These are phyloP conservation scores for Fremontodendron californicum DNA, from an alignment of 345 rosid species.

Conservation along the genomic window DNA sequence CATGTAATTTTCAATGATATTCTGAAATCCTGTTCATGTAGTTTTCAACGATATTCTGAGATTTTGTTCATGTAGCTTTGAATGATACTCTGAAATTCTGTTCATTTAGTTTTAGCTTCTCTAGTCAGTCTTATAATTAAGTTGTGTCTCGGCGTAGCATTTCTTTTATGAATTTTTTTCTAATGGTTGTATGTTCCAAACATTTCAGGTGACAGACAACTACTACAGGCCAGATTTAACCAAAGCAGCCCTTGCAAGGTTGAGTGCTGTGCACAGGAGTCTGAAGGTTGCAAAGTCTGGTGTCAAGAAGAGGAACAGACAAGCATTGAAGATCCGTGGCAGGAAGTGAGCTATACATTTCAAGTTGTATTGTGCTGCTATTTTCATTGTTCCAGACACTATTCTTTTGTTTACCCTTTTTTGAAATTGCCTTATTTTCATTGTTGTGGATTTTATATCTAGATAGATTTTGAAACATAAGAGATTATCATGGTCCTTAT, in stretches of 20 bases:
- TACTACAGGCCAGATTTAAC: conserved; percentile 87
- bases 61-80: background rate
- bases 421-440: background rate
- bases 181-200: background rate
- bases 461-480: background rate
- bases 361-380: background rate
- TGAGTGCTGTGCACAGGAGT: conserved; percentile 74
- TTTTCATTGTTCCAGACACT: background rate
- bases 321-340: conserved; percentile 34
- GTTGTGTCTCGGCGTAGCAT: background rate
- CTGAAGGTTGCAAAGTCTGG: conserved; percentile 85
- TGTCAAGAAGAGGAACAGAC: conserved; percentile 87
- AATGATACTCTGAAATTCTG: background rate
- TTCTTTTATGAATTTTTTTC: background rate
- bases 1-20: background rate
- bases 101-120: background rate
- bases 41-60: background rate
- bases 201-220: conserved; percentile 67
- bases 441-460: background rate
- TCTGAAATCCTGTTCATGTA: background rate
- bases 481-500: background rate
- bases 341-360: conserved; percentile 30
- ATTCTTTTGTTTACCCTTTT: background rate
- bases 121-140: background rate
- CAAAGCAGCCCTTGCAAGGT: conserved; percentile 84